These are phyloP conservation scores for Termitomyces sp. DNA, from an alignment of 768 basidiomycete species.

Conservation along the genomic window DNA sequence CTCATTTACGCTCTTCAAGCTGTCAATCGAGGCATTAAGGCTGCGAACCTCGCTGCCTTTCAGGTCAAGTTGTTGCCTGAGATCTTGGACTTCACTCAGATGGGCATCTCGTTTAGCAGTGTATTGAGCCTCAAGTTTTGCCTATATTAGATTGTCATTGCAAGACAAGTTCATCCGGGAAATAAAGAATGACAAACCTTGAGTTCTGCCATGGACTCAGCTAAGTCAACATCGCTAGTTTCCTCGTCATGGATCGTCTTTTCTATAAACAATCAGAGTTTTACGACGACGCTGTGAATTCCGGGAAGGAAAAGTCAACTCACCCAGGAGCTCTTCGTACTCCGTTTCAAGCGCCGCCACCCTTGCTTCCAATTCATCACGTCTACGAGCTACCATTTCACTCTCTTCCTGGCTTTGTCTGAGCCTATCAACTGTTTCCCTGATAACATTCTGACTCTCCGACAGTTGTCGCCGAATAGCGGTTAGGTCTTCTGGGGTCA, in stretches of 20 bases:
- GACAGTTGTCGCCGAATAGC: conserved; percentile 82
- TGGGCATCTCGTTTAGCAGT: conserved; percentile 89
- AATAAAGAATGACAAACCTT: conserved; percentile 48
- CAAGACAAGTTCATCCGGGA: conserved; percentile 6
- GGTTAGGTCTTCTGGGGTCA: conserved; percentile 74
- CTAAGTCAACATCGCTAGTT: conserved; percentile 73
- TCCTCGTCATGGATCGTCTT: conserved; percentile 91
- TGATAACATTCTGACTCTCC: conserved; percentile 79
- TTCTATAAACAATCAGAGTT: conserved; percentile 41
- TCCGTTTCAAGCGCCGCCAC: conserved; percentile 81
- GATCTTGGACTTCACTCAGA: conserved; percentile 73
- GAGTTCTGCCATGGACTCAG: conserved; percentile 83
- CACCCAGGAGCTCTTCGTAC: conserved; percentile 95
- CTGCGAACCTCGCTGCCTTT: conserved; percentile 78
- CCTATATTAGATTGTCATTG: conserved; percentile 38
- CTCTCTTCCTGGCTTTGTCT: conserved; percentile 90
- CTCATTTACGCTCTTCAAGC: conserved; percentile 93
- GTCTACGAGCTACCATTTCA: conserved; percentile 73
- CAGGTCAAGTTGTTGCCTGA: conserved; percentile 87
- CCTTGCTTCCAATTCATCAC: conserved; percentile 84
- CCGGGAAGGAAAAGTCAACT: conserved; percentile 22
- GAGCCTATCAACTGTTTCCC: conserved; percentile 87
- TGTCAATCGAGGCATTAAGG: conserved; percentile 82
- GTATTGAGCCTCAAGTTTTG: conserved; percentile 92
- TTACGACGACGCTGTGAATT: too few relatives aligned